These are phyloP conservation scores for Penicillium sp. DNA, from an alignment of 2,329 filamentous ascomycete genomes.

Conservation along the genomic window DNA sequence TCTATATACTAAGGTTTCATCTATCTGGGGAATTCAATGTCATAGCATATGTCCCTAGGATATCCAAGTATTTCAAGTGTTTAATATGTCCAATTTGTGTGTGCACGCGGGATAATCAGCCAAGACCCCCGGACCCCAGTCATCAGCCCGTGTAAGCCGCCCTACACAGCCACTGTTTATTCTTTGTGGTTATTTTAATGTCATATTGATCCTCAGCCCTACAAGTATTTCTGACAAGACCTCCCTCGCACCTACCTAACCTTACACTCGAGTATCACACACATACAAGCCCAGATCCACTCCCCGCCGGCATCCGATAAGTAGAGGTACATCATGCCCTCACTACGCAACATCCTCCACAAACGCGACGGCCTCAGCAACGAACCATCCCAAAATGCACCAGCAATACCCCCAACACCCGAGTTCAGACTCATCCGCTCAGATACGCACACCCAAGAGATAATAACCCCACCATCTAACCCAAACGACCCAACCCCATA, in stretches of 20 bases:
- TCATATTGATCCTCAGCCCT: neutral
- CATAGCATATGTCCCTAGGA: neutral
- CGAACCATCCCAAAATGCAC: slow-evolving; percentile 45
- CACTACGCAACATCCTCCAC: slow-evolving; percentile 58
- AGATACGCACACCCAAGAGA: slow-evolving; percentile 76
- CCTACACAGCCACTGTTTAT: neutral
- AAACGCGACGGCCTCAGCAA: slow-evolving; percentile 57
- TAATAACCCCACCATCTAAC: slow-evolving; percentile 67
- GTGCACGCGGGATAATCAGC: neutral
- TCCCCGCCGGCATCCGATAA: neutral
- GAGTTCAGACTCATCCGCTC: slow-evolving; percentile 82
- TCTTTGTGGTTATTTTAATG: neutral
- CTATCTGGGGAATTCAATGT: neutral
- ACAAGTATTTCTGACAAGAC: neutral
- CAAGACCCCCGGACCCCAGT: slow-evolving; percentile 5
- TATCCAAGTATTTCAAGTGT: neutral
- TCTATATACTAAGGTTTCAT: neutral
- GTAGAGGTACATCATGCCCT: slow-evolving; percentile 47
- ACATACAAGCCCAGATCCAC: neutral
- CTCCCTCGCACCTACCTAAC: neutral
- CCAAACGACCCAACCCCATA: slow-evolving; percentile 30
- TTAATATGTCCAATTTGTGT: neutral
- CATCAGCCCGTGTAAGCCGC: neutral
- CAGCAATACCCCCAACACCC: slow-evolving; percentile 45
- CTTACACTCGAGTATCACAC: neutral